A percentile compares a stretch with the other conserved stretches of the same genome.
Conservation (phyloP, 176 grass and related monocot species). For the Rhynchospora breviuscula region DNA sequence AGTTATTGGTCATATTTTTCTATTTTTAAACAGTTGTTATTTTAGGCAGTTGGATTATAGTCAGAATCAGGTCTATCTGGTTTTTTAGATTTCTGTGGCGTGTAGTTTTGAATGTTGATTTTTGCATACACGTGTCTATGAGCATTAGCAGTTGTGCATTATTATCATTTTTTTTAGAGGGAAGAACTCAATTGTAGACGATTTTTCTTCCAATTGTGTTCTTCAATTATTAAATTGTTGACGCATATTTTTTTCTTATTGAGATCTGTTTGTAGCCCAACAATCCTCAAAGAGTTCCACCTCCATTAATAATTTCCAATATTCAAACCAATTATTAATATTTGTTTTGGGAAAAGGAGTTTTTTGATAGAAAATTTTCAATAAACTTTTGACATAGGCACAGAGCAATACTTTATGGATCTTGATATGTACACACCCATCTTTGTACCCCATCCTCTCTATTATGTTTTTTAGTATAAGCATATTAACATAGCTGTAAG, state of each 20-base stretch:
- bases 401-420: neutral
- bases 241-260: neutral
- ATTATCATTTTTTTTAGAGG: neutral
- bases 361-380: neutral
- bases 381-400: neutral
- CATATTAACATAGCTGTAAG: conserved; percentile 7
- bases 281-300: neutral
- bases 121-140: neutral
- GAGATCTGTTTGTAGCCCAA: neutral
- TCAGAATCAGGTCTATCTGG: neutral
- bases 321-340: neutral
- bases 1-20: neutral
- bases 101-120: conserved; percentile 5
- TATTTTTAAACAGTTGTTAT: neutral
- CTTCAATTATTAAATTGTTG: neutral
- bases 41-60: neutral
- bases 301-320: neutral
- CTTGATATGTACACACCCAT: conserved; percentile 10
- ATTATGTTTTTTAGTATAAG: neutral
- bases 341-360: neutral
- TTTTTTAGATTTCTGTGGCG: neutral
- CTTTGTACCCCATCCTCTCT: neutral
- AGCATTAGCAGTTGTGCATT: neutral
- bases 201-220: neutral
- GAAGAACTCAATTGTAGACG: neutral